These are phyloP conservation scores for Scenedesmus sp. DNA, from an alignment of 163 green algal genomes.

Conservation along the genomic window DNA sequence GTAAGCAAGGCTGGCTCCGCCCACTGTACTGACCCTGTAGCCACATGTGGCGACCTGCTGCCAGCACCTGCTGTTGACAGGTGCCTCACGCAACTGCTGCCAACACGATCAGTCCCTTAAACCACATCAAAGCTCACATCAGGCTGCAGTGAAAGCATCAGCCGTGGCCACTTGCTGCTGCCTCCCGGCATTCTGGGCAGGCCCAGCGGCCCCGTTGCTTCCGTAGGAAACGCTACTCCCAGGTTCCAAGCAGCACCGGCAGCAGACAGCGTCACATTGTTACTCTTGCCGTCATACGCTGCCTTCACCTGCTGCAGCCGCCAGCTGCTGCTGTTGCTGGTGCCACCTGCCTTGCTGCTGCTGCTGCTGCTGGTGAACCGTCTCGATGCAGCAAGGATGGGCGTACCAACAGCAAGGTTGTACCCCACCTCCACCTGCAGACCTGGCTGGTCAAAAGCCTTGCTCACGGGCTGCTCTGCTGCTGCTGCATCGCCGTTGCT, in stretches of 20 bases:
- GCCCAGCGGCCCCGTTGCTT: slow-evolving; percentile 7
- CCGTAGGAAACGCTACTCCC: slow-evolving; percentile 19
- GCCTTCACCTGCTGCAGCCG: slow-evolving; percentile 1
- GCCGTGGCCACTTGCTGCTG: slow-evolving; percentile 3
- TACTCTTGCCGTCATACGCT: slow-evolving; percentile 25
- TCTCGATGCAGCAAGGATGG: slow-evolving; percentile 5
- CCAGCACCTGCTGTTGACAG: no score
- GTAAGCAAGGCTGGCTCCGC: no score
- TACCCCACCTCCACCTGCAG: slow-evolving; percentile 31
- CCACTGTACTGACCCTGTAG: no score
- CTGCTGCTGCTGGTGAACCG: slow-evolving; percentile 9
- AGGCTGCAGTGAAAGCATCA: slow-evolving; percentile 30
- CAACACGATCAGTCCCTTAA: no score
- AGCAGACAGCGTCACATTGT: slow-evolving; percentile 19
- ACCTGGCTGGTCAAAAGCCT: slow-evolving; percentile 11
- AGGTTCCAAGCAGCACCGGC: slow-evolving; percentile 20
- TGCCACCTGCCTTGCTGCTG: neutral
- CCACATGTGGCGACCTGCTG: no score
- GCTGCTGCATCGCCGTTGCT: neutral
- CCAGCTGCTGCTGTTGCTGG: slow-evolving; percentile 28
- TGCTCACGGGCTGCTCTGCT: neutral
- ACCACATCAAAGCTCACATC: neutral
- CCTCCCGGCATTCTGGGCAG: neutral
- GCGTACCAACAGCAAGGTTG: neutral
- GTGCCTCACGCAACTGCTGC: no score